Conservation (phyloP, 371 early-diverging fungal genomes). For the Mucor velutinosus region DNA sequence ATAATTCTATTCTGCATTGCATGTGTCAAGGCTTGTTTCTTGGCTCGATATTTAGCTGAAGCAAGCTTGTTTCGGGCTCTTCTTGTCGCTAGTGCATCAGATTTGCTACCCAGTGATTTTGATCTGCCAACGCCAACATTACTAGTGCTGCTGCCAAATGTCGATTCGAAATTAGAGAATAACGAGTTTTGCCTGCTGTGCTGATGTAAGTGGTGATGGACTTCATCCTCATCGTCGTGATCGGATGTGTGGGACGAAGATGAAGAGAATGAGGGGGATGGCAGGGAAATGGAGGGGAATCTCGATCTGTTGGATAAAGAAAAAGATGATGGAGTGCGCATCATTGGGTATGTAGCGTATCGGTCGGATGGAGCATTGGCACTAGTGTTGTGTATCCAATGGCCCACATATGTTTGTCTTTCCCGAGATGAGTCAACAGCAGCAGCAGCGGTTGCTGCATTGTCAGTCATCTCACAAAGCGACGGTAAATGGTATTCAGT, state of each 20-base stretch:
- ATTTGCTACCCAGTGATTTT: background rate
- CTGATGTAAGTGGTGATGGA: background rate
- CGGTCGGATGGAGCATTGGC: background rate
- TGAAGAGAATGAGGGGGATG: slow-evolving; percentile 4
- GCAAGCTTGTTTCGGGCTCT: slow-evolving; percentile 68
- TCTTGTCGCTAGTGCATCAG: slow-evolving; percentile 16
- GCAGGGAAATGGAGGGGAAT: background rate
- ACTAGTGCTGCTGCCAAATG: background rate
- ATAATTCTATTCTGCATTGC: slow-evolving; percentile 26
- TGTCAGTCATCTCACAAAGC: background rate
- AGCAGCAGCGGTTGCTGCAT: background rate
- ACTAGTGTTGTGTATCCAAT: background rate
- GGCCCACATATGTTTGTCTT: background rate
- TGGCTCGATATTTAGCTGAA: slow-evolving; percentile 68
- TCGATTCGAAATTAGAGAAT: background rate
- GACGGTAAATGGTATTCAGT: background rate
- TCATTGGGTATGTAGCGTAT: background rate
- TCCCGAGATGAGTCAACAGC: background rate
- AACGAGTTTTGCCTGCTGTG: background rate
- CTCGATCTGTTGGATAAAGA: background rate
- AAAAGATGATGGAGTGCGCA: background rate
- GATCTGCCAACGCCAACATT: background rate
- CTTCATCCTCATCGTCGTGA: slow-evolving; percentile 1
- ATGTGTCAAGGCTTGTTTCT: slow-evolving; percentile 40
- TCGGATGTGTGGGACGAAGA: background rate